phyloP scores from a whole-genome alignment of 768 basidiomycete species.

The Suillus sp. region DNA sequence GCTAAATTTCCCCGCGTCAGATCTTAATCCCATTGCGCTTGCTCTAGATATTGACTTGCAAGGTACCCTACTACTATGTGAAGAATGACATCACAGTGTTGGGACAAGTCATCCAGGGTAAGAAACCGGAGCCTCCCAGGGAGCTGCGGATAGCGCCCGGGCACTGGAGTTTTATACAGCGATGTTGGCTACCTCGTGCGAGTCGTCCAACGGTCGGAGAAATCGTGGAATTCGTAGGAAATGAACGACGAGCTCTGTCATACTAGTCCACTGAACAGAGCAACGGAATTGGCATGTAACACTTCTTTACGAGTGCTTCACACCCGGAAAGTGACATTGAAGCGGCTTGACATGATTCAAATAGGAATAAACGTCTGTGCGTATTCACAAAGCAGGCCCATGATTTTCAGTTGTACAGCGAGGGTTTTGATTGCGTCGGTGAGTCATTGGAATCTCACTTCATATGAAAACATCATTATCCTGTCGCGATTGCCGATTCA shows the following conservation, averaged over 20 bases:
- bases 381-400: too few species aligned
- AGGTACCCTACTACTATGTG: slow-evolving; percentile 10
- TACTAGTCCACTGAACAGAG: not conserved
- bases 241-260: not conserved
- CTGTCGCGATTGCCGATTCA: too few species aligned
- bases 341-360: not conserved
- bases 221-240: not conserved
- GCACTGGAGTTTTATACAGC: slow-evolving; percentile 2
- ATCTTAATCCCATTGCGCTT: not conserved
- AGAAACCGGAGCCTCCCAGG: not conserved
- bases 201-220: not conserved
- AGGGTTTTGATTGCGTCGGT: not conserved
- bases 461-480: too few species aligned
- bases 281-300: not conserved
- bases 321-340: not conserved
- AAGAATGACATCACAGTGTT: slow-evolving; percentile 1
- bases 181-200: slow-evolving; percentile 8
- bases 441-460: too few species aligned
- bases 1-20: not conserved
- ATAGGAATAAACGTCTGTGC: too few species aligned
- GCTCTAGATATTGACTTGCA: slow-evolving; percentile 10
- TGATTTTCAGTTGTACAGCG: not conserved
- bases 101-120: not conserved
- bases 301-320: not conserved
- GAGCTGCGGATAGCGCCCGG: not conserved